A percentile compares a stretch with the other conserved stretches of the same genome.
Evolutionary conservation across 2,329 filamentous ascomycete genomes (phyloP).

Genomic region (Amesomyces nigricolor): DNA sequence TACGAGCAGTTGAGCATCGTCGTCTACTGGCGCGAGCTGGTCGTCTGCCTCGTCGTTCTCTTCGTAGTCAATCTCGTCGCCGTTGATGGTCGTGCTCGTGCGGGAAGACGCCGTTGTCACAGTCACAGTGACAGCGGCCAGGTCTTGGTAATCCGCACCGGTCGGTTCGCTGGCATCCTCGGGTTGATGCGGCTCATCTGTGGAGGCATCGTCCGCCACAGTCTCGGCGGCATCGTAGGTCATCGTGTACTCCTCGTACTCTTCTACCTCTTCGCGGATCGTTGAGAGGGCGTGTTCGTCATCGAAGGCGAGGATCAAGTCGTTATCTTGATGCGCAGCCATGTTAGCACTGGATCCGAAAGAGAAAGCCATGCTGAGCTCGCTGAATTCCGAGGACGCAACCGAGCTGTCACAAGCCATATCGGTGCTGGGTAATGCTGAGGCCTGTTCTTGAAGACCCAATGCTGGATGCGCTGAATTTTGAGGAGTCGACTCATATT

Average conservation of each 20-base stretch:
- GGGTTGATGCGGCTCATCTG: not conserved
- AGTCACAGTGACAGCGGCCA: not conserved
- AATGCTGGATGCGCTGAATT: not conserved
- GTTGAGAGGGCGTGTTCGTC: conserved; percentile 17
- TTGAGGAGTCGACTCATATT: not conserved
- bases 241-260: conserved; percentile 10
- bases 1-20: not conserved
- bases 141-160: not conserved
- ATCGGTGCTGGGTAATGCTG: not conserved
- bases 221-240: conserved; percentile 1
- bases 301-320: conserved; percentile 16
- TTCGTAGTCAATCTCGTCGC: conserved; percentile 36
- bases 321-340: conserved; percentile 19
- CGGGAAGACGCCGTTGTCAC: conserved; percentile 17
- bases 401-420: not conserved
- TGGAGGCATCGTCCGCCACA: not conserved
- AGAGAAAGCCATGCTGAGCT: conserved; percentile 13
- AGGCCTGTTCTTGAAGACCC: not conserved
- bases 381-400: not conserved
- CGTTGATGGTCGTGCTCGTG: conserved; percentile 31
- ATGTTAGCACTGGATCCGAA: conserved; percentile 20
- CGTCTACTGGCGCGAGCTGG: conserved; percentile 22
- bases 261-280: conserved; percentile 17
- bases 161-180: not conserved
- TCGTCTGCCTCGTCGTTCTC: conserved; percentile 25